phyloP scores from a whole-genome alignment of 2,329 filamentous ascomycete species.

The Pyricularia grisea region DNA sequence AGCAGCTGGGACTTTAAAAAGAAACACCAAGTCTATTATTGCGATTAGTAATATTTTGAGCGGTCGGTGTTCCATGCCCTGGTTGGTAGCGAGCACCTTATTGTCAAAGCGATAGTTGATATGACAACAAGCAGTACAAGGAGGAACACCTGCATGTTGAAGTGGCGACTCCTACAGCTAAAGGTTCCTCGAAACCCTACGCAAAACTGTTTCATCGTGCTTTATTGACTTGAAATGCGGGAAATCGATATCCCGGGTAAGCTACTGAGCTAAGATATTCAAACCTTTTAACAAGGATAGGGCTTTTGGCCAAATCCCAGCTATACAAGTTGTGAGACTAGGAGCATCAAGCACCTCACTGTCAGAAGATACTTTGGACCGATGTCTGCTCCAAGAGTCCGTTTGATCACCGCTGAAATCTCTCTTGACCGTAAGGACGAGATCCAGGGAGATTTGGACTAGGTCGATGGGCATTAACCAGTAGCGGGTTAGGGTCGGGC shows the following conservation, averaged over 20 bases:
- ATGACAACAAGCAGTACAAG: constrained; percentile 19
- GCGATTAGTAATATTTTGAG: no score
- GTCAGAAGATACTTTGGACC: not conserved
- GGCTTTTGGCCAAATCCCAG: not conserved
- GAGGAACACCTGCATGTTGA: constrained; percentile 12
- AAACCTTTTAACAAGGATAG: not conserved
- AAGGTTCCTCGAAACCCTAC: no score
- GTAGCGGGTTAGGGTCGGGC: not conserved
- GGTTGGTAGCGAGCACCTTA: constrained; percentile 23
- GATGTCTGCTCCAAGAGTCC: no score
- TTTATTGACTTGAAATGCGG: no score
- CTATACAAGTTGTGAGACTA: not conserved
- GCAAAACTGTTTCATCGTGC: no score
- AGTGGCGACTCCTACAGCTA: not conserved
- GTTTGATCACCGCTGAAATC: not conserved
- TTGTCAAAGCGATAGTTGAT: constrained; percentile 32
- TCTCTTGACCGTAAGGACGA: not conserved
- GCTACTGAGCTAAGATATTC: no score
- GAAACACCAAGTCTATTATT: constrained; percentile 13
- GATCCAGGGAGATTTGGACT: not conserved
- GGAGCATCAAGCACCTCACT: not conserved
- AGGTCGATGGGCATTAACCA: not conserved
- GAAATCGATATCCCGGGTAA: no score
- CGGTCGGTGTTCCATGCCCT: constrained; percentile 18
- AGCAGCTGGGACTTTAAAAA: constrained; percentile 20